Evolutionary conservation across 345 rosid genomes (phyloP).

Genomic region (Acer yangbiense): DNA sequence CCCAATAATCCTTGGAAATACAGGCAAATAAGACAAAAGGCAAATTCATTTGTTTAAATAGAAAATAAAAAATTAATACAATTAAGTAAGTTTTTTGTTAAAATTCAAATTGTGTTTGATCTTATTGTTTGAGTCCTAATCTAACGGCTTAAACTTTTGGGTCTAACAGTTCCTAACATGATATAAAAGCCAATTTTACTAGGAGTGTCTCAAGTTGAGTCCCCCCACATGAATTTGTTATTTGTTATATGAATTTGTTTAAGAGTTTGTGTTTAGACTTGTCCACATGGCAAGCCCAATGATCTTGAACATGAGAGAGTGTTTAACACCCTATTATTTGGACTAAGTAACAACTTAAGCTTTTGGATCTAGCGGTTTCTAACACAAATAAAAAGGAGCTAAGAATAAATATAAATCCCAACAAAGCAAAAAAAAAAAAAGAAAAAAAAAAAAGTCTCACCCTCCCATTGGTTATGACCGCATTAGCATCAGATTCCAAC

Average conservation of each 20-base stretch:
- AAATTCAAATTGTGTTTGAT: neutral
- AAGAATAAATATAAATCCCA: neutral
- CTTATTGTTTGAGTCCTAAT: neutral
- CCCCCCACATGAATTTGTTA: neutral
- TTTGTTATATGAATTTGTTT: too few species aligned
- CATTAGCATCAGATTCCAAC: constrained; percentile 61
- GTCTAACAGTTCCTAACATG: neutral
- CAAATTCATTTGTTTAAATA: neutral
- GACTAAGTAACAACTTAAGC: neutral
- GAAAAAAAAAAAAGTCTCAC: constrained; percentile 38
- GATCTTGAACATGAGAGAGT: neutral
- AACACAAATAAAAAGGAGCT: neutral
- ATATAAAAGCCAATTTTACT: neutral
- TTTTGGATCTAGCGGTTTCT: neutral
- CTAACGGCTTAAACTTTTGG: neutral
- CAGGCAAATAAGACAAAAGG: constrained; percentile 1
- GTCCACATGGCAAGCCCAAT: neutral
- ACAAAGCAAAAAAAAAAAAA: too few species aligned
- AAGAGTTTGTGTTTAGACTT: neutral
- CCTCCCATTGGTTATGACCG: constrained; percentile 93
- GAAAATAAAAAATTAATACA: neutral
- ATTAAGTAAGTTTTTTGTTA: neutral
- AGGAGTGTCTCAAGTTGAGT: neutral
- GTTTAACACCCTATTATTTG: neutral
- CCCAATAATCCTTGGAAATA: constrained; percentile 11